phyloP scores from a whole-genome alignment of 805 yeast genomes.

The Barnettozyma populi region DNA sequence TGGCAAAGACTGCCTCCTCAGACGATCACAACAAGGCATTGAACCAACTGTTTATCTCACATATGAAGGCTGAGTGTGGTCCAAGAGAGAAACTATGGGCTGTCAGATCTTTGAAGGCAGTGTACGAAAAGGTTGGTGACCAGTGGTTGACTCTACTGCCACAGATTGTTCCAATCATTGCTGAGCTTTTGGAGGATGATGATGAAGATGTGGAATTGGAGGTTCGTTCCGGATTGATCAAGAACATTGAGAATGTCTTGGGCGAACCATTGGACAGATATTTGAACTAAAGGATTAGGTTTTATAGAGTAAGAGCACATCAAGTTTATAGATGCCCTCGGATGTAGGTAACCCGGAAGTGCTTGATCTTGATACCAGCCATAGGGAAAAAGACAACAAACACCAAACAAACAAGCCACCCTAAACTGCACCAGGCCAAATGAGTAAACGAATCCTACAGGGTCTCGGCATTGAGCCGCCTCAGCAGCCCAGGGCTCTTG shows the following conservation, averaged over 20 bases:
- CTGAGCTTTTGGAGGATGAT: conserved; percentile 93
- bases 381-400: not conserved
- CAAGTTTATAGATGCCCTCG: not conserved
- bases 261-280: conserved; percentile 94
- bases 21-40: conserved; percentile 72
- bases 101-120: conserved; percentile 66
- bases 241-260: conserved; percentile 83
- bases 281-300: conserved; percentile 33
- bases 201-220: conserved; percentile 90
- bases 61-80: conserved; percentile 58
- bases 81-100: conserved; percentile 73
- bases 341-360: not conserved
- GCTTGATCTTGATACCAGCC: not conserved
- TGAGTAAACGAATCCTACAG: conserved; percentile 5
- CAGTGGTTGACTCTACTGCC: conserved; percentile 90
- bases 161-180: conserved; percentile 90
- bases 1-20: conserved; percentile 65
- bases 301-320: not conserved
- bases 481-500: conserved; percentile 11
- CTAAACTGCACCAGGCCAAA: not conserved
- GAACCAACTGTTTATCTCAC: conserved; percentile 56
- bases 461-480: conserved; percentile 2
- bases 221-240: conserved; percentile 84
- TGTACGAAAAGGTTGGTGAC: conserved; percentile 90
- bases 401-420: not conserved